Evolutionary conservation across 108 stramenopile species (phyloP).

Genomic region (Conticribra weissflogii): DNA sequence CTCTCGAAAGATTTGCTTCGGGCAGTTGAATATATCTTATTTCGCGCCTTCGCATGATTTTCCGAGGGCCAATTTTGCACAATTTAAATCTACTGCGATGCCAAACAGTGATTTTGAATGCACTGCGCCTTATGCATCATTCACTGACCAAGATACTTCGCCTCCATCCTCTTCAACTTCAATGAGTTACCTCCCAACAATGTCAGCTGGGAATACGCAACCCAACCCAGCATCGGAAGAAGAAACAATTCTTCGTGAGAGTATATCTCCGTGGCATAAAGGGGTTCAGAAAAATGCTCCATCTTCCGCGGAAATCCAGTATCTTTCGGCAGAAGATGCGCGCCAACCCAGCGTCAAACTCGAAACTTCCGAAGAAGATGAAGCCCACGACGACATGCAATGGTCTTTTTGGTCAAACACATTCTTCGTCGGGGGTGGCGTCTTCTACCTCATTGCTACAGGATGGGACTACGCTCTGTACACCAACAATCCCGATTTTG

Average conservation of each 20-base stretch:
- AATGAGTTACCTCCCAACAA: not conserved
- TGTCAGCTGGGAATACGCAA: not conserved
- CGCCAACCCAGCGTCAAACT: not conserved
- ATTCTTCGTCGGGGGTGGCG: constrained; percentile 36
- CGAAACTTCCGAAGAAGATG: too few relatives aligned
- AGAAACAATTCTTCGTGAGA: not conserved
- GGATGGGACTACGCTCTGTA: constrained; percentile 31
- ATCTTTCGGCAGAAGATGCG: not conserved
- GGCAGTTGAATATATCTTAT: too few relatives aligned
- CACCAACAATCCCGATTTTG: not conserved
- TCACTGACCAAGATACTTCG: not conserved
- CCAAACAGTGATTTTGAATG: not conserved
- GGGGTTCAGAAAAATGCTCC: not conserved
- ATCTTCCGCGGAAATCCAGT: too few relatives aligned
- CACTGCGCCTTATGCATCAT: not conserved
- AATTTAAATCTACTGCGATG: too few relatives aligned
- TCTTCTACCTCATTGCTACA: constrained; percentile 33
- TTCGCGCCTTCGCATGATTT: too few relatives aligned
- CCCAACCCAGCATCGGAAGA: not conserved
- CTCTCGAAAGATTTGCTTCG: too few relatives aligned
- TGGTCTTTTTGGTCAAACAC: constrained; percentile 39
- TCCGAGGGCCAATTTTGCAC: too few relatives aligned
- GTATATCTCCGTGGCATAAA: not conserved
- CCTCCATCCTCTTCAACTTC: not conserved
- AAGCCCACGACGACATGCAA: constrained; percentile 15